Evolutionary conservation across 108 stramenopile genomes (phyloP), one percentile per base, ranked within the genome.

Genomic region (Phaeodactylum tricornutum): DNA sequence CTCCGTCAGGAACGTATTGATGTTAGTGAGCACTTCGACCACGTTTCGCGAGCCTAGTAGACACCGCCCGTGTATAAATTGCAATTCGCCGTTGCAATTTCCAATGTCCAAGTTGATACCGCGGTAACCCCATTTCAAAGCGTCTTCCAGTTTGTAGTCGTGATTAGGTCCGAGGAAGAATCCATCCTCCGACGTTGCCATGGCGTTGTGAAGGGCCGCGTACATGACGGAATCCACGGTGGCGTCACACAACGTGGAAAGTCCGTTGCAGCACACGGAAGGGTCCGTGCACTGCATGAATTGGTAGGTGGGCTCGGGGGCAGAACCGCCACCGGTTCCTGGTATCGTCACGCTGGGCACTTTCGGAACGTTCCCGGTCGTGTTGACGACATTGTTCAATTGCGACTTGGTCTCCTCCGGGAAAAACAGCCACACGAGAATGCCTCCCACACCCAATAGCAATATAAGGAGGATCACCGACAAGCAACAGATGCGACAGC

Each of bases 211-310:
- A 6, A 69, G 52, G 14, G 61, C 68, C 19, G 81, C 64, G 28
- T 55, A 87, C 46, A 80, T 11, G 1, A 87, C 49, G 51, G 82
- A 56, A 42, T 80, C 55, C 0, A 73, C 65, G n/a, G 61, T 23
- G 20, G 83, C 47, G 21, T 80, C 57, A 37, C 85, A 87, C 23
- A 67, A 33, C 22, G 62, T 62, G 9, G 63, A 49, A 1, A 83
- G 70, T 4, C 81, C 81, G 43, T 84, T 84, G 57, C 77, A 79
- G 57, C 82, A 79, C n/a, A n/a, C n/a, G n/a, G n/a, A n/a, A n/a
- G n/a, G n/a, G n/a, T n/a, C n/a, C n/a, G n/a, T n/a, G n/a, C n/a
- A n/a, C n/a, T n/a, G n/a, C n/a, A n/a, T n/a, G n/a, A n/a, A n/a
- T n/a, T n/a, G n/a, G n/a, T n/a, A n/a, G n/a, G n/a, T n/a, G n/a